Evolutionary conservation across 805 yeast species (phyloP).

Genomic region (Pichia paraexigua): DNA sequence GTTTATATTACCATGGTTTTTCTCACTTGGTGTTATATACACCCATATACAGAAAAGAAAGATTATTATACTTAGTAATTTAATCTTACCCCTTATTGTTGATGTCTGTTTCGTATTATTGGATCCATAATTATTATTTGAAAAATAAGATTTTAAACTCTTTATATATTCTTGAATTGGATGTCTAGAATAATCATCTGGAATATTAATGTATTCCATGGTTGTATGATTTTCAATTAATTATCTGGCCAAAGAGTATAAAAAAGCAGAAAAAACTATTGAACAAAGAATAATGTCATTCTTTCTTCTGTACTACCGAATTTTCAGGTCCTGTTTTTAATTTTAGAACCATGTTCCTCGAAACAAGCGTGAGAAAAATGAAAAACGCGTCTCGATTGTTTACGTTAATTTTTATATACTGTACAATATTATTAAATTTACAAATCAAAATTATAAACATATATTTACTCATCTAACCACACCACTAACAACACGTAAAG

Average conservation of each 20-base stretch:
- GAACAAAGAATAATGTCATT: too few species aligned
- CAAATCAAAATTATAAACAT: not conserved
- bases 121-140: not conserved
- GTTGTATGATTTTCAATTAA: not conserved
- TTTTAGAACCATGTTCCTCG: not conserved
- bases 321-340: too few species aligned
- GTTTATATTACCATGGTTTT: too few species aligned
- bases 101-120: not conserved
- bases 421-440: not conserved
- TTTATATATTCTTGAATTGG: not conserved
- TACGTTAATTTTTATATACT: not conserved
- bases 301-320: too few species aligned
- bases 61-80: not conserved
- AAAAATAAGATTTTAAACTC: not conserved
- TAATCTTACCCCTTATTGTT: not conserved
- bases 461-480: slow-evolving; percentile 2
- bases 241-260: too few species aligned
- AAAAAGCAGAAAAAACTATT: not conserved
- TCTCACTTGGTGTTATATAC: not conserved
- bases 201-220: slow-evolving; percentile 4
- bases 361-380: too few species aligned
- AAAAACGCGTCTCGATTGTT: not conserved
- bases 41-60: not conserved
- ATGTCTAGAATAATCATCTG: not conserved
- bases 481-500: slow-evolving; percentile 45